Evolutionary conservation across 2,329 filamentous ascomycete genomes (phyloP), one percentile per base, ranked within the genome.

Genomic region (Cryphonectria radicalis): DNA sequence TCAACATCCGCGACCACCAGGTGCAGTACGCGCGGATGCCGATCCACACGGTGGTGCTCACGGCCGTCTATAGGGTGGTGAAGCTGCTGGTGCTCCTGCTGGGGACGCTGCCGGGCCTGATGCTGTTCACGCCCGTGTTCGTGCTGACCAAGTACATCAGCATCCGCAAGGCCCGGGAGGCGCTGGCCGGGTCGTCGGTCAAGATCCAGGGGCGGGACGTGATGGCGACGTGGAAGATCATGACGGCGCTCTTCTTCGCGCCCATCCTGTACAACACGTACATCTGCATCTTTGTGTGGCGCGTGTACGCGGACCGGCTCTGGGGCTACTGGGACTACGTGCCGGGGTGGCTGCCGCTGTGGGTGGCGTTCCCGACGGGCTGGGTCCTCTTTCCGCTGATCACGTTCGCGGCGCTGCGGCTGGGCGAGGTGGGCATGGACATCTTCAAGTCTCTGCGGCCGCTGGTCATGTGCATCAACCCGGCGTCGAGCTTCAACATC

Each of bases 351-450:
- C 88, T 97, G 43, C 93, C 95, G 0, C 87, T 95, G 70, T 97
- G 92, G 89, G 79, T 90, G 32, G 88, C 97, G 14, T 90, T 95
- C 74, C 79, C 93, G 13, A 88, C 90, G 55, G 92, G 94, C 66
- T 91, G 93, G 83, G 86, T 93, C 64, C 84, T 97, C 75, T 97
- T 97, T 85, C 92, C 95, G 7, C 88, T 90, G 35, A 92, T 98
- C 76, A 98, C 95, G 0, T 98, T 97, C 80, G 95, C 94, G 5
- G 94, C 96, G 8, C 90, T 99, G 67, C 92, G 96, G 14, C 97
- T 98, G 75, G 96, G 96, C 63, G 96, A 99, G 82, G 92, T 97
- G n/a, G 96, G 95, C 67, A 98, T 99, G 94, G 96, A 99, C 79
- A 98, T 99, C 70, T 85, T 96, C 83, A 99, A 98, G 82, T 98